phyloP scores from a whole-genome alignment of 2,329 filamentous ascomycete species.

The Shiraia sp. region DNA sequence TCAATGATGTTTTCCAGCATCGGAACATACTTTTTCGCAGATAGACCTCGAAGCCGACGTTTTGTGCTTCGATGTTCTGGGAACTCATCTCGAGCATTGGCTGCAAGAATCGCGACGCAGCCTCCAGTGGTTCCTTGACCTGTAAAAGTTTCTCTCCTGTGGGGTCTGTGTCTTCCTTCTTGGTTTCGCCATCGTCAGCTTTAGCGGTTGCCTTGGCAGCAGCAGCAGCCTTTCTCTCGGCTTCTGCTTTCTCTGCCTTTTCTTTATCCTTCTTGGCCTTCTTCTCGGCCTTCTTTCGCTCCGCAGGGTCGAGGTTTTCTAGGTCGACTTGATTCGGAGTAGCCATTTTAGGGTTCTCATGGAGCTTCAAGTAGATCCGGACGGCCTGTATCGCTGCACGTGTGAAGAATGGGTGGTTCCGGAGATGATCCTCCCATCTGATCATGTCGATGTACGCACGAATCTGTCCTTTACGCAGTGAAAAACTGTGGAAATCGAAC shows the following conservation, averaged over 20 bases:
- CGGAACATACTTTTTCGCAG: conserved; percentile 73
- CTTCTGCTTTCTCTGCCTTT: conserved; percentile 75
- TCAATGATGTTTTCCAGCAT: neutral
- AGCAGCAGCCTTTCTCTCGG: conserved; percentile 80
- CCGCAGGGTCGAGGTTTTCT: conserved; percentile 58
- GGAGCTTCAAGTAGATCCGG: conserved; percentile 75
- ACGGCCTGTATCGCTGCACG: conserved; percentile 81
- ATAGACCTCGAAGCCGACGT: conserved; percentile 87
- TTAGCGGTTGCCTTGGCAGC: conserved; percentile 59
- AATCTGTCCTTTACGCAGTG: conserved; percentile 93
- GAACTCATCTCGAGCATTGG: conserved; percentile 83
- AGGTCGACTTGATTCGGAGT: conserved; percentile 65
- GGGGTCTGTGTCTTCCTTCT: conserved; percentile 91
- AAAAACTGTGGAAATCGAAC: conserved; percentile 98
- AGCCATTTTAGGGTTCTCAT: conserved; percentile 71
- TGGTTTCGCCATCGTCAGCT: conserved; percentile 65
- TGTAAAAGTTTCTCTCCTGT: conserved; percentile 77
- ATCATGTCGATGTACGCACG: conserved; percentile 95
- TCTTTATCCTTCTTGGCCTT: conserved; percentile 80
- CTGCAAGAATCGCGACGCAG: conserved; percentile 82
- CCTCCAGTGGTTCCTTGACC: conserved; percentile 80
- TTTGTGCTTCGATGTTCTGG: conserved; percentile 78
- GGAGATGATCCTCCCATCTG: conserved; percentile 88
- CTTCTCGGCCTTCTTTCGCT: conserved; percentile 85
- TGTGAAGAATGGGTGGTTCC: conserved; percentile 91